Percentiles rank a stretch among this genome's conserved stretches.
phyloP scores from a whole-genome alignment of 2,329 filamentous ascomycete species.

The Sporothrix brasiliensis region DNA sequence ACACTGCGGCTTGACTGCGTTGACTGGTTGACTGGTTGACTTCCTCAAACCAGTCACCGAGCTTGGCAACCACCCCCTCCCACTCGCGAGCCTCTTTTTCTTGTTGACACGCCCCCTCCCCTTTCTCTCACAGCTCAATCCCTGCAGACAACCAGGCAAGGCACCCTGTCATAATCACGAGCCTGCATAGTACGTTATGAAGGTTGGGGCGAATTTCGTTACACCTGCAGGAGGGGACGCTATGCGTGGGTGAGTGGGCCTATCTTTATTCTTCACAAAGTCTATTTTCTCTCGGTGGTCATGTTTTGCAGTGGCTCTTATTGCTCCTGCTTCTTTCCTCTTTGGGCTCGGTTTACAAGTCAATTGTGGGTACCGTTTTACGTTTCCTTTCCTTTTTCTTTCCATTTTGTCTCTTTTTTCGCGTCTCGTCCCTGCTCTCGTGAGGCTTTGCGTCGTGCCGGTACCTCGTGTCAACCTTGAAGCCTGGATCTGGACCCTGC shows the following conservation, averaged over 20 bases:
- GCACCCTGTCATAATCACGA: slow-evolving; percentile 23
- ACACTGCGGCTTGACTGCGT: not conserved
- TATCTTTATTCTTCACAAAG: not conserved
- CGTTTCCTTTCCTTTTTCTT: not conserved
- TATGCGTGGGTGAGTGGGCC: slow-evolving; percentile 10
- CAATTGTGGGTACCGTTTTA: not conserved
- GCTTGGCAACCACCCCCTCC: not conserved
- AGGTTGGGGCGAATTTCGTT: slow-evolving; percentile 13
- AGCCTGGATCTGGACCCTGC: not conserved
- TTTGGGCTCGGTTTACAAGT: slow-evolving; percentile 21
- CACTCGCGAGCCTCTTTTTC: too few relatives aligned
- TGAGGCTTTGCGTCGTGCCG: slow-evolving; percentile 16
- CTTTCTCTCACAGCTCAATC: not conserved
- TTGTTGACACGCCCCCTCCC: not conserved
- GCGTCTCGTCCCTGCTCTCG: slow-evolving; percentile 18
- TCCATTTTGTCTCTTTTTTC: slow-evolving; percentile 1
- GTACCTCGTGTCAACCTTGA: slow-evolving; percentile 20
- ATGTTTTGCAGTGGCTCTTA: not conserved
- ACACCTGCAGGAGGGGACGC: slow-evolving; percentile 21
- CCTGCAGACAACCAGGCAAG: not conserved
- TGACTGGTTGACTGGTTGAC: not conserved
- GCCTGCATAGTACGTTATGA: not conserved
- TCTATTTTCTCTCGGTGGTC: not conserved
- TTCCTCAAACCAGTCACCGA: slow-evolving; percentile 34
- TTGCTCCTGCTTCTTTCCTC: not conserved